Evolutionary conservation across 768 basidiomycete species (phyloP), one percentile per base, ranked within the genome.

Genomic region (Termitomyces sp.): DNA sequence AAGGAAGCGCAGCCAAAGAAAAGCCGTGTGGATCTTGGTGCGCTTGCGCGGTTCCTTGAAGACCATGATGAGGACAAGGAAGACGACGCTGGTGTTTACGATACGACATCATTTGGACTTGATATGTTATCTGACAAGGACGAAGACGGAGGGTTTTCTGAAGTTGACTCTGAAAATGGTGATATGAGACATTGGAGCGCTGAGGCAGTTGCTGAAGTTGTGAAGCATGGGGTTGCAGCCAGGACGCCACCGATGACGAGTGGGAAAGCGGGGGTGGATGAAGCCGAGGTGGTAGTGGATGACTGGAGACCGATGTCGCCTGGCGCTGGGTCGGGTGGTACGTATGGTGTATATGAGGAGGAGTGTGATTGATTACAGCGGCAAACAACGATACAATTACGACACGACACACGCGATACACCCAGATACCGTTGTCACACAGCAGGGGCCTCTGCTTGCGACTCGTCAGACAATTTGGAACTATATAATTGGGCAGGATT

Each of bases 1-100:
- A 54, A 49, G 36, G 22, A 52, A 50, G 39, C 63, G 39, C 59
- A 18, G 48, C 68, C 39, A 57, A 70, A 61, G 66, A 77, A 66
- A 59, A 73, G 65, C 2, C 70, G 83, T 47, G 73, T 88, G 58
- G 72, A 89, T 67, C 77, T 85, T 71, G 81, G 85, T 53, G 86
- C 80, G 18, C 70, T 88, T 34, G 72, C 77, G 16, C 74, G 72
- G 45, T 75, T 90, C 55, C 72, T 89, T 73, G 62, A 74, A 60
- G 64, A 68, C 55, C 67, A 70, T 6, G 48, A 49, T 6, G 58
- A 57, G 22, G 61, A 58, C 15, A 52, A 61, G 4, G 60, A 60
- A 16, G 63, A 55, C 6, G 57, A 56, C n/a, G 41, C 8, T 6
- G 45, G 44, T 22, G 46, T 12, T 45, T 61, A 63, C 18, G 58